These are phyloP conservation scores for Hyphopichia wangnamkhiaoensis DNA, from an alignment of 1,139 yeast genomes.

Conservation along the genomic window DNA sequence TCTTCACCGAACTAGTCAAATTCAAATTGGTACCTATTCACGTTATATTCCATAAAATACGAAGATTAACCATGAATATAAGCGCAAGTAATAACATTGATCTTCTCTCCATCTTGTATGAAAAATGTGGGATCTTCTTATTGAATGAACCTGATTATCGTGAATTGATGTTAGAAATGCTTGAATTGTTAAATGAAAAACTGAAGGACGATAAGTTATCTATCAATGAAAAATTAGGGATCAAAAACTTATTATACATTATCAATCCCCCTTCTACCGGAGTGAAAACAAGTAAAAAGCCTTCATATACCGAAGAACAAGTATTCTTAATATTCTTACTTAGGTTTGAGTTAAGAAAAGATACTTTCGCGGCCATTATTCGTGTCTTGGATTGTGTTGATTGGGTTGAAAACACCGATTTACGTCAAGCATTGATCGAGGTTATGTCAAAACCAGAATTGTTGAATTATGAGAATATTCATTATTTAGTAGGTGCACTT, in stretches of 20 bases:
- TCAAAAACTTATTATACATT: conserved; percentile 58
- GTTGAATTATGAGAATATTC: conserved; percentile 58
- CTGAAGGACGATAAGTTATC: conserved; percentile 53
- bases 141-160: conserved; percentile 62
- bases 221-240: conserved; percentile 57
- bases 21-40: conserved; percentile 75
- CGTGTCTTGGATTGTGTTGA: conserved; percentile 47
- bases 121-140: conserved; percentile 71
- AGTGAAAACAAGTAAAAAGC: conserved; percentile 21
- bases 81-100: conserved; percentile 62
- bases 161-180: conserved; percentile 62
- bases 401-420: conserved; percentile 42
- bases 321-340: conserved; percentile 53
- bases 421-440: conserved; percentile 43
- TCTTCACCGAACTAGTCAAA: conserved; percentile 74
- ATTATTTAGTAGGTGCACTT: conserved; percentile 51
- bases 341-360: conserved; percentile 48
- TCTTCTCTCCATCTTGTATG: conserved; percentile 65
- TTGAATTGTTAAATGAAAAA: conserved; percentile 54
- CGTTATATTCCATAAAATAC: conserved; percentile 69
- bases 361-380: conserved; percentile 35
- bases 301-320: conserved; percentile 39
- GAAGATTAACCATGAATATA: conserved; percentile 54
- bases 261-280: conserved; percentile 59
- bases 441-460: conserved; percentile 64